Conservation (phyloP, 208 protist genomes). For the Trypanosoma boissoni region DNA sequence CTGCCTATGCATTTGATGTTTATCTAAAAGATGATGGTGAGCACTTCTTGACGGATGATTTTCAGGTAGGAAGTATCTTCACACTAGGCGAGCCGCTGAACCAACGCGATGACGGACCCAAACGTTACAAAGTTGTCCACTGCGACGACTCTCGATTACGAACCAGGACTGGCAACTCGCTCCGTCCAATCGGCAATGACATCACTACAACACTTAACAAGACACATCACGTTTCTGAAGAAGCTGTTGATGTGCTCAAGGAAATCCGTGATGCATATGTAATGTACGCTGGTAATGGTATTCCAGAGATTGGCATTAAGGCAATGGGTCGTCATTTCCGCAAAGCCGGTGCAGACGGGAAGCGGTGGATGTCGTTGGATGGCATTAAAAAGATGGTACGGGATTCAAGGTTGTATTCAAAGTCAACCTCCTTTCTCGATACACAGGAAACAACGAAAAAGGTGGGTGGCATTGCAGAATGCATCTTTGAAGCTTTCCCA, state of each 20-base stretch:
- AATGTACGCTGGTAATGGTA: slow-evolving; percentile 64
- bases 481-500: slow-evolving; percentile 71
- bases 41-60: slow-evolving; percentile 84
- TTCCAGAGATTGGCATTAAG: slow-evolving; percentile 90
- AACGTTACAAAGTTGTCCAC: slow-evolving; percentile 80
- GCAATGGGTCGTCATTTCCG: slow-evolving; percentile 87
- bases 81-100: slow-evolving; percentile 72
- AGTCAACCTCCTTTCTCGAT: slow-evolving; percentile 29
- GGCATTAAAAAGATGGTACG: slow-evolving; percentile 70
- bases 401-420: slow-evolving; percentile 57
- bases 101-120: slow-evolving; percentile 74
- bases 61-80: slow-evolving; percentile 67
- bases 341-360: slow-evolving; percentile 56
- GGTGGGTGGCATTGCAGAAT: slow-evolving; percentile 35
- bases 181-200: slow-evolving; percentile 31
- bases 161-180: slow-evolving; percentile 32
- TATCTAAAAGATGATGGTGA: slow-evolving; percentile 68
- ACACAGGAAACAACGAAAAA: slow-evolving; percentile 37
- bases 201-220: slow-evolving; percentile 30
- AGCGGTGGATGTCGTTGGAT: slow-evolving; percentile 77
- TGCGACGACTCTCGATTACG: slow-evolving; percentile 69
- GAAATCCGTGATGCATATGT: slow-evolving; percentile 82
- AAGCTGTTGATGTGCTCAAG: slow-evolving; percentile 40
- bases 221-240: slow-evolving; percentile 46
- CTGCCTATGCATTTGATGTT: slow-evolving; percentile 80